Conservation (phyloP, 805 yeast species). For the Pichia eremophila region DNA sequence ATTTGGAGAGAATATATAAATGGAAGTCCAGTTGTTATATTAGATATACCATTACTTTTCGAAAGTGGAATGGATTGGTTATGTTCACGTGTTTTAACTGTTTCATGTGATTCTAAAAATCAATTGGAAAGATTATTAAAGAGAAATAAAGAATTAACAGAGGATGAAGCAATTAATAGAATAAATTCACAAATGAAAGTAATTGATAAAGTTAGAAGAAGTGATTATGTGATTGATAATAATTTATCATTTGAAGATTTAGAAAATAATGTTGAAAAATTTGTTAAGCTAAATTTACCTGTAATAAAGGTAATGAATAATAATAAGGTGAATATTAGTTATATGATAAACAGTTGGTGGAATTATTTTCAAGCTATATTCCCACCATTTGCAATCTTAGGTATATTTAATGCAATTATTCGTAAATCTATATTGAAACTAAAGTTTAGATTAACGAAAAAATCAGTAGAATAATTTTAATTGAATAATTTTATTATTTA, state of each 20-base stretch:
- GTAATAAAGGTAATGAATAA: neutral
- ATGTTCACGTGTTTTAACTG: slow-evolving; percentile 67
- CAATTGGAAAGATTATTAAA: slow-evolving; percentile 56
- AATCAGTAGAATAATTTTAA: too few relatives aligned
- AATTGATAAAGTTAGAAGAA: slow-evolving; percentile 42
- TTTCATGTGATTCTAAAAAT: slow-evolving; percentile 44
- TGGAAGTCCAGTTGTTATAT: slow-evolving; percentile 51
- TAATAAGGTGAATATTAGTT: neutral
- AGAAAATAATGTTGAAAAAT: slow-evolving; percentile 31
- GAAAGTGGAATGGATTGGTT: slow-evolving; percentile 63
- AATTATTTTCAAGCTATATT: slow-evolving; percentile 4
- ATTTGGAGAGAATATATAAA: slow-evolving; percentile 48
- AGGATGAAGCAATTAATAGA: slow-evolving; percentile 61
- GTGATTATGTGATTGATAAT: slow-evolving; percentile 67
- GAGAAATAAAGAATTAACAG: slow-evolving; percentile 60
- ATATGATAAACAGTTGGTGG: slow-evolving; percentile 3
- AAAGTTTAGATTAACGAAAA: too few relatives aligned
- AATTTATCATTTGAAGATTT: slow-evolving; percentile 36
- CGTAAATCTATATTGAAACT: neutral
- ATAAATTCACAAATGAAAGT: slow-evolving; percentile 70
- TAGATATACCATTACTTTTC: slow-evolving; percentile 87
- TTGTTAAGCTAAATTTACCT: slow-evolving; percentile 19
- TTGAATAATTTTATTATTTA: too few relatives aligned
- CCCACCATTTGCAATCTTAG: slow-evolving; percentile 4
- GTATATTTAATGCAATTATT: neutral